Evolutionary conservation across 1,284 basidiomycete genomes (phyloP).

Genomic region (Hemileia vastatrix): DNA sequence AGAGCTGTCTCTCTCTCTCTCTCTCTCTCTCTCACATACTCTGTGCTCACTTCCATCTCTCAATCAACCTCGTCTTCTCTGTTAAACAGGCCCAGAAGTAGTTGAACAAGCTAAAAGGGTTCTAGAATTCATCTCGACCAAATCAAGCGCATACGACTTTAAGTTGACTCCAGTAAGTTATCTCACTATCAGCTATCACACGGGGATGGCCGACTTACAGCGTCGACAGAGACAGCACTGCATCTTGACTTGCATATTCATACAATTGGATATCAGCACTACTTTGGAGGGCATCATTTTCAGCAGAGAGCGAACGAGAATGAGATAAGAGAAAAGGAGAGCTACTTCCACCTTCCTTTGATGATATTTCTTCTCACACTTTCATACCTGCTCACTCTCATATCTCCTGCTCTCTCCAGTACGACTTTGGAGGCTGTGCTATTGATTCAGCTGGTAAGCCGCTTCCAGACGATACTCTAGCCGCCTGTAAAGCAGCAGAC

Average conservation of each 20-base stretch:
- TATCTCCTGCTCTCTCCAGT: slow-evolving; percentile 34
- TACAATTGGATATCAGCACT: no score
- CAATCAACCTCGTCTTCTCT: no score
- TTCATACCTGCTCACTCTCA: neutral
- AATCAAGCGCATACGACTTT: slow-evolving; percentile 44
- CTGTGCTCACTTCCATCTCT: no score
- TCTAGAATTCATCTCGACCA: slow-evolving; percentile 61
- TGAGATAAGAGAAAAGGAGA: no score
- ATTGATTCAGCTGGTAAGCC: slow-evolving; percentile 81
- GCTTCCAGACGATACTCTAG: slow-evolving; percentile 71
- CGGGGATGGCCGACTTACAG: no score
- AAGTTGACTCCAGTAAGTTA: slow-evolving; percentile 45
- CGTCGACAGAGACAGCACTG: no score
- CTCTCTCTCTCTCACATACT: no score
- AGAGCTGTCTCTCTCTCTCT: neutral
- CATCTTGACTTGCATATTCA: no score
- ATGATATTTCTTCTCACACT: no score
- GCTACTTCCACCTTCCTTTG: no score
- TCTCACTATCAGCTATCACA: neutral
- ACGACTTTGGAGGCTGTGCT: slow-evolving; percentile 84
- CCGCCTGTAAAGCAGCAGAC: slow-evolving; percentile 78
- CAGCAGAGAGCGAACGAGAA: no score
- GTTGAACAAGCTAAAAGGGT: slow-evolving; percentile 78
- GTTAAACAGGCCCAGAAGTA: slow-evolving; percentile 73
- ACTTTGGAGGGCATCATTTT: no score